Base-by-base conservation (phyloP, 805 yeast genomes). In the Cyberlindnera petersonii region DNA sequence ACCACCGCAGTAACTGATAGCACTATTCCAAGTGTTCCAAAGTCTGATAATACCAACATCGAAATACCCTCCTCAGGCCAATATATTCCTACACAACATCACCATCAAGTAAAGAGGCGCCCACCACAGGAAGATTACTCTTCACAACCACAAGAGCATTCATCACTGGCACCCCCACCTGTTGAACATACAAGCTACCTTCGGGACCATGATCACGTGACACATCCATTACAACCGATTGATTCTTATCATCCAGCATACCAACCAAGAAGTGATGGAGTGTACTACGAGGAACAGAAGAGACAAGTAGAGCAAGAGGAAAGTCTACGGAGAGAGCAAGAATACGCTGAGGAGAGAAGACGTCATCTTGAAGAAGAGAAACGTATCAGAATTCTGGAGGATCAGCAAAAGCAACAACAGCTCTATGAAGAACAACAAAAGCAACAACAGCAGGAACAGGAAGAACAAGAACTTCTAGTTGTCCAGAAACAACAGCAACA, bases 21-120 rank as follows among this genome's bases (percentile, higher is more conserved):
- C 5, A 13, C 39, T 4, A 15, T 28, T 15, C 32, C 36, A 22
- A 32, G 34, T 10, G 9, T 17, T 13, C 33, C 36, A 18, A 41
- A 30, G 28, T 32, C 44, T 4, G 48, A 44, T 11, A 10, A 15
- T 5, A 40, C 41, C 11, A 31, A 30, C 27, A 30, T 27, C 13
- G 17, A 21, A 6, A 22, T 40, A 11, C 5, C 28, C 14, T 14
- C 31, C 17, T 14, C 37, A n/a, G 14, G 21, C 18, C 34, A 33
- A 20, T 42, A 39, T 31, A 41, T 46, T n/a, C 49, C 49, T 30
- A 47, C 42, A 28, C 44, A 31, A 16, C 40, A 42, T 9, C 50
- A 35, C 18, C 55, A 49, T 6, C 30, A 31, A 19, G n/a, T n/a
- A n/a, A 50, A 47, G 33, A 50, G 55, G 44, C 54, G 57, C 31